Base-by-base conservation (phyloP, 441 rosid genomes). In the Pelargonium australe region DNA sequence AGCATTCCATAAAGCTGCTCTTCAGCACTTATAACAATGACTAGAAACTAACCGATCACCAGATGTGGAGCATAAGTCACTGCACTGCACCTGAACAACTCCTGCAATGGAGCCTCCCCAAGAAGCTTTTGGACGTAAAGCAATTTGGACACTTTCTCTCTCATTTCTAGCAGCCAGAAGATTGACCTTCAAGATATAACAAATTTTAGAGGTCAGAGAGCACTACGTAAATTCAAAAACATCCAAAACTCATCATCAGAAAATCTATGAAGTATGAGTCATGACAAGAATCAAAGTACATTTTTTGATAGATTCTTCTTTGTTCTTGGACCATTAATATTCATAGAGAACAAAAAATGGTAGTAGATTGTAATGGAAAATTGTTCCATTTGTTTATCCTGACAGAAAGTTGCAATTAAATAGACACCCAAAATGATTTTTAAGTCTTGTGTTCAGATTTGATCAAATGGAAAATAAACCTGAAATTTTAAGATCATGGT, bases 161-260 rank as follows among this genome's bases (percentile, higher is more conserved):
- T 93, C 98, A 66, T 93, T 93, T 78, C 98, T 89, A 73, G 98
- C 96, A 25, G 96, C 97, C 81, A 93, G 83, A 69, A 93, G 96
- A 81, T 83, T 87, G 69, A 86, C 80, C 98, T 94, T 78, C 75
- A 84, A 77, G 76, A 73, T 41, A 67, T 69, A 77, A 66, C 28
- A 69, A 64, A 16, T 14, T 61, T 80, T 68, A 76, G 75, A 70
- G 78, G 67, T 43, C 51, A 37, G 73, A 70, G 73, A 70, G 19
- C 41, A 64, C 28, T 25, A 11, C 58, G 70, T 65, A 57, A 49
- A 72, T 41, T 74, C 69, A 68, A 66, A 55, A 55, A 14, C 8
- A 20, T 17, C 61, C 25, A 17, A 55, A 55, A 16, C 31, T 14
- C 12, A 58, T 10, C 2, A 57, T 20, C 19, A 57, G 31, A 58